phyloP scores from a whole-genome alignment of 495 filamentous ascomycete species.

The Tuber borchii region DNA sequence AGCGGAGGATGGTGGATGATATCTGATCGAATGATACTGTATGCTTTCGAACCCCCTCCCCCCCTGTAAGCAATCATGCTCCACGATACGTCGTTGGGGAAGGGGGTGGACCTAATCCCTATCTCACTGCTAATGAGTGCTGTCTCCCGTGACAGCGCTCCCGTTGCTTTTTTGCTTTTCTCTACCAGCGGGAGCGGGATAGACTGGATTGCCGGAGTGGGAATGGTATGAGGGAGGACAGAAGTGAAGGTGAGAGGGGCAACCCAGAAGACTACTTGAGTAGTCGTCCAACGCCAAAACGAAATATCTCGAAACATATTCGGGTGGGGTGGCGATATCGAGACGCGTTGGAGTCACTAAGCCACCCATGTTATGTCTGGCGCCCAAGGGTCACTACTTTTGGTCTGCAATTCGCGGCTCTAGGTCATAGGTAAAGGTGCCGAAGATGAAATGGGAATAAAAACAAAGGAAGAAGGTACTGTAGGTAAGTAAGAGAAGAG shows the following conservation, averaged over 20 bases:
- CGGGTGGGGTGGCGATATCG: constrained; percentile 28
- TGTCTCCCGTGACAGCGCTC: constrained; percentile 33
- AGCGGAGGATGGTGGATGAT: constrained; percentile 25
- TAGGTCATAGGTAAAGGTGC: constrained; percentile 10
- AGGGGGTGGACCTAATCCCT: constrained; percentile 15
- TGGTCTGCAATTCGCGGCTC: constrained; percentile 25
- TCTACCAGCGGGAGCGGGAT: constrained; percentile 30
- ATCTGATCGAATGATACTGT: constrained; percentile 33
- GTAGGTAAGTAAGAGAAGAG: constrained; percentile 21
- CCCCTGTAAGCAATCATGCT: constrained; percentile 3
- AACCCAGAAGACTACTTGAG: not conserved
- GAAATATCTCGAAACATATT: constrained; percentile 25
- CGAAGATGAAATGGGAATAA: constrained; percentile 11
- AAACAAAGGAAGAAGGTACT: not conserved
- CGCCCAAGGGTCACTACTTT: constrained; percentile 19
- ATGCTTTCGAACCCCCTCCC: constrained; percentile 21
- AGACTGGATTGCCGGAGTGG: constrained; percentile 8
- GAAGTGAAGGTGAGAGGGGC: constrained; percentile 6
- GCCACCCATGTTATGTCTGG: constrained; percentile 21
- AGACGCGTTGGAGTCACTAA: constrained; percentile 23
- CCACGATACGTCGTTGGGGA: not conserved
- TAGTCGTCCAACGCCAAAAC: constrained; percentile 16
- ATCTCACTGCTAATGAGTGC: constrained; percentile 18
- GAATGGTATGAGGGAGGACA: not conserved
- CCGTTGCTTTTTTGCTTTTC: constrained; percentile 23